phyloP scores from a whole-genome alignment of 192 early-diverging fungal genomes.

The Coemansia sp. region DNA sequence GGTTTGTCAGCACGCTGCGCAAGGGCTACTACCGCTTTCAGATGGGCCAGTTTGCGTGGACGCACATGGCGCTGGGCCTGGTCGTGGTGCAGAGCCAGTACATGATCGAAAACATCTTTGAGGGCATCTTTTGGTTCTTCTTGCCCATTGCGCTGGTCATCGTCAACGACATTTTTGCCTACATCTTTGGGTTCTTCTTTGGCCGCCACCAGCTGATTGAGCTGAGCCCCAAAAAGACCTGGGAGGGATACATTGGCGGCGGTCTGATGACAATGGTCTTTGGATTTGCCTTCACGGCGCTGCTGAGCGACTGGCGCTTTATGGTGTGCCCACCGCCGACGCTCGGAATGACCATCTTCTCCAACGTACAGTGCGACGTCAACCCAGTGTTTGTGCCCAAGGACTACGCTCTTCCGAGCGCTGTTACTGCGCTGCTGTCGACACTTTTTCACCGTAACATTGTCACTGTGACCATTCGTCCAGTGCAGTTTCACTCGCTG shows the following conservation, averaged over 20 bases:
- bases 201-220: slow-evolving; percentile 87
- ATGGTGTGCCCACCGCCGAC: slow-evolving; percentile 65
- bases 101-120: slow-evolving; percentile 96
- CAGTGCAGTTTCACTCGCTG: slow-evolving; percentile 85
- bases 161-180: slow-evolving; percentile 94
- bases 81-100: slow-evolving; percentile 94
- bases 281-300: slow-evolving; percentile 63
- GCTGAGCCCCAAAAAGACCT: slow-evolving; percentile 97
- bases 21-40: slow-evolving; percentile 94
- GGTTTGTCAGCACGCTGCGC: slow-evolving; percentile 90
- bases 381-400: slow-evolving; percentile 62
- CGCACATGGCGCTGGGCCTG: slow-evolving; percentile 91
- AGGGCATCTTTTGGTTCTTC: slow-evolving; percentile 97
- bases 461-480: slow-evolving; percentile 66
- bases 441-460: slow-evolving; percentile 31
- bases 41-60: slow-evolving; percentile 95
- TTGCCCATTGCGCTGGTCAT: slow-evolving; percentile 86
- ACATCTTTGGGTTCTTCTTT: slow-evolving; percentile 94
- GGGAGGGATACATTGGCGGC: slow-evolving; percentile 94
- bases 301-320: slow-evolving; percentile 61
- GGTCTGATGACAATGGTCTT: slow-evolving; percentile 83
- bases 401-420: slow-evolving; percentile 45
- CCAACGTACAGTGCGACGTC: slow-evolving; percentile 52
- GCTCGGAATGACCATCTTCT: slow-evolving; percentile 55
- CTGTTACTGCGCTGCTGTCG: slow-evolving; percentile 17